A percentile compares a stretch with the other conserved stretches of the same genome.
phyloP scores from a whole-genome alignment of 768 basidiomycete genomes.

The Auriculariales sp. region DNA sequence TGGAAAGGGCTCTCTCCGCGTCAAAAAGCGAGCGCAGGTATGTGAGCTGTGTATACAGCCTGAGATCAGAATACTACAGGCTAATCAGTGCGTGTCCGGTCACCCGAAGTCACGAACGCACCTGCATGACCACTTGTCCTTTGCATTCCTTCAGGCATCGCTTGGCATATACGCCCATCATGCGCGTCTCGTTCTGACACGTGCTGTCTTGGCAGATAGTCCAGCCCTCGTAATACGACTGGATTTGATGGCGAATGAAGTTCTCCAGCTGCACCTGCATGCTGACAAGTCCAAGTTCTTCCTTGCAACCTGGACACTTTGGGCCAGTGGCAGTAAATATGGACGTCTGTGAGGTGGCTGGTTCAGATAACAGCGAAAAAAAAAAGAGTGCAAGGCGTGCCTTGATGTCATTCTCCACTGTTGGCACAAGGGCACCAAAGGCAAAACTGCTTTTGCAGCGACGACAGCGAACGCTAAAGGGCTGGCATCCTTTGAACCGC shows the following conservation, averaged over 20 bases:
- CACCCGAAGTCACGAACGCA: constrained; percentile 19
- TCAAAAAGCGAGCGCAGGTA: constrained; percentile 76
- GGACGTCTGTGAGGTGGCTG: constrained; percentile 50
- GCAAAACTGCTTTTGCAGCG: constrained; percentile 45
- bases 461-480: constrained; percentile 65
- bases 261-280: constrained; percentile 74
- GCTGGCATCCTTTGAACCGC: constrained; percentile 64
- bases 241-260: constrained; percentile 66
- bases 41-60: constrained; percentile 81
- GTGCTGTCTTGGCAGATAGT: constrained; percentile 74
- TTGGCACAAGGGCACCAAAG: constrained; percentile 44
- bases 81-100: background rate
- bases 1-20: constrained; percentile 40
- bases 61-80: constrained; percentile 63
- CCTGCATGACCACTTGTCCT: constrained; percentile 64
- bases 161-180: constrained; percentile 85
- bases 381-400: background rate
- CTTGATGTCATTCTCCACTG: constrained; percentile 30
- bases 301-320: constrained; percentile 53
- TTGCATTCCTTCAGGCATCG: constrained; percentile 65
- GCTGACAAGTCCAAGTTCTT: constrained; percentile 37
- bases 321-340: constrained; percentile 52
- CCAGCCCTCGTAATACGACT: constrained; percentile 81
- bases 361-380: constrained; percentile 2
- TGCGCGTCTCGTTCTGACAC: constrained; percentile 74